A percentile compares a stretch with the other conserved stretches of the same genome.
phyloP scores from a whole-genome alignment of 768 basidiomycete species.

The Xerocomellus dryophilus region DNA sequence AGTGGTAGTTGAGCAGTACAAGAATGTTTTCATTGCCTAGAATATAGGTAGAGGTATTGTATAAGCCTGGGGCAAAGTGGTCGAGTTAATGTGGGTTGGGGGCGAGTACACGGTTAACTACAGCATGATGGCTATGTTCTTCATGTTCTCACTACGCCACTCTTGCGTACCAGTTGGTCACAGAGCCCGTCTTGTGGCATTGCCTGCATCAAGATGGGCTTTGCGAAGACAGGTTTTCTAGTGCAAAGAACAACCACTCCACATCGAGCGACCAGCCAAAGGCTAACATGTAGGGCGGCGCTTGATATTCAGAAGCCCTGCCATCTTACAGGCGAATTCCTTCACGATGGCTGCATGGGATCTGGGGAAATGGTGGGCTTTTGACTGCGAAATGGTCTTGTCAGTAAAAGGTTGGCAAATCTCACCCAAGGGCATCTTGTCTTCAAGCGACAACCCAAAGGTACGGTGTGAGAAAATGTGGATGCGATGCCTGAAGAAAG shows the following conservation, averaged over 20 bases:
- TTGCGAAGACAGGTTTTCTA: slow-evolving; percentile 7
- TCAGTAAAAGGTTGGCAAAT: neutral
- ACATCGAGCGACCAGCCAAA: neutral
- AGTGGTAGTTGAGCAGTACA: neutral
- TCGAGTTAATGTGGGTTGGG: neutral
- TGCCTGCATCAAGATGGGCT: slow-evolving; percentile 19
- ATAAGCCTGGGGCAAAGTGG: neutral
- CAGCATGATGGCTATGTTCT: neutral
- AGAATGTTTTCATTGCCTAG: neutral
- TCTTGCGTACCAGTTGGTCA: slow-evolving; percentile 1
- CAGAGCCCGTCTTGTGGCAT: slow-evolving; percentile 6
- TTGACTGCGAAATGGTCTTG: neutral
- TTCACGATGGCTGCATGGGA: neutral
- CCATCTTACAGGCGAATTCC: neutral
- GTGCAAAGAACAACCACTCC: neutral
- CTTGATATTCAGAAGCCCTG: neutral
- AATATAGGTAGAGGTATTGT: neutral
- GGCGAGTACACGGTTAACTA: neutral
- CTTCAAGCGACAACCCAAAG: neutral
- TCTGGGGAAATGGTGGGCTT: no score
- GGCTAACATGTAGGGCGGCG: neutral
- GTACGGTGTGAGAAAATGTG: neutral
- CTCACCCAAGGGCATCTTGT: neutral
- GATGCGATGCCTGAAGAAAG: neutral
- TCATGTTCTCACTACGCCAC: neutral